Percentiles rank a stretch among this genome's conserved stretches.
Conservation (phyloP, 1,139 yeast species). For the Diutina catenulata region DNA sequence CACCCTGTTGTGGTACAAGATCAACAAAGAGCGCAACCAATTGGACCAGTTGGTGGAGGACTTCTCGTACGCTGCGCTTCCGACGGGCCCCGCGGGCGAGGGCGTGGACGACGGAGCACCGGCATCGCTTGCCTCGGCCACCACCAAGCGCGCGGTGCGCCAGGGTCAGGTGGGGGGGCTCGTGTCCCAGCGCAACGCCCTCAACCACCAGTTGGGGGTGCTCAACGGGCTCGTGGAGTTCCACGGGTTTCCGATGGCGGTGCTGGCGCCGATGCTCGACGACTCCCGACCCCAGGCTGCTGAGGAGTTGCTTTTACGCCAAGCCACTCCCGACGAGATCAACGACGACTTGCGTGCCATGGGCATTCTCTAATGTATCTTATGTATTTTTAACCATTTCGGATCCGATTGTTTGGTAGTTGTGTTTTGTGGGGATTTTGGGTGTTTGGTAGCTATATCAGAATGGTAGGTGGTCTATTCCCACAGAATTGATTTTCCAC, state of each 20-base stretch:
- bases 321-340: constrained; percentile 52
- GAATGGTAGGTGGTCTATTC: too few species aligned
- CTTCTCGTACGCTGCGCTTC: constrained; percentile 22
- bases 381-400: too few species aligned
- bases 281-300: constrained; percentile 10
- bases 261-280: constrained; percentile 22
- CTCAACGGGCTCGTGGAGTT: constrained; percentile 45
- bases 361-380: constrained; percentile 21
- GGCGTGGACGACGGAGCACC: too few species aligned
- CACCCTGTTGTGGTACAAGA: constrained; percentile 85
- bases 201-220: constrained; percentile 44
- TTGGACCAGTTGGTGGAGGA: constrained; percentile 61
- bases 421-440: too few species aligned
- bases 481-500: too few species aligned
- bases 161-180: constrained; percentile 32
- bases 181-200: constrained; percentile 41
- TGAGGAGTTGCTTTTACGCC: constrained; percentile 32
- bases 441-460: too few species aligned
- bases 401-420: too few species aligned
- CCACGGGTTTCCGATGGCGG: constrained; percentile 63
- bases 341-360: constrained; percentile 44
- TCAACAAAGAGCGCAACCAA: constrained; percentile 78
- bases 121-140: too few species aligned
- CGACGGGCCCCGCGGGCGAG: constrained; percentile 9
- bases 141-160: constrained; percentile 24